phyloP scores from a whole-genome alignment of 2,329 filamentous ascomycete genomes.

The Diaporthe destruens region DNA sequence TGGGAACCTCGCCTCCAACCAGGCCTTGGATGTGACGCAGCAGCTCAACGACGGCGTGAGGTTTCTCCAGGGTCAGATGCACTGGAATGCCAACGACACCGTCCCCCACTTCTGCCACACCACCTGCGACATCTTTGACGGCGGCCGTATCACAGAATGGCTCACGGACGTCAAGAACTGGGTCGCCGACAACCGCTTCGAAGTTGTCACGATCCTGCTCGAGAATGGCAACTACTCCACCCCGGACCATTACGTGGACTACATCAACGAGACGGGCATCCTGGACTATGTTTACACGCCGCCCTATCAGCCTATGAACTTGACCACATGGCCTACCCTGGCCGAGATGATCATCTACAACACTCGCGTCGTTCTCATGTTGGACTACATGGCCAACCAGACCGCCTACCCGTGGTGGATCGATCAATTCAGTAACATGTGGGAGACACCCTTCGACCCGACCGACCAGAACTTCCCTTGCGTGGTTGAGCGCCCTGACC shows the following conservation, averaged over 20 bases:
- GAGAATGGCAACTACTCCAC: slow-evolving; percentile 84
- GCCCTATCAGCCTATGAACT: slow-evolving; percentile 73
- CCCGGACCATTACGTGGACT: slow-evolving; percentile 72
- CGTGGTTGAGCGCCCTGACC: slow-evolving; percentile 80
- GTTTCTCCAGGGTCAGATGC: slow-evolving; percentile 73
- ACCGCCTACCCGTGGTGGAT: slow-evolving; percentile 83
- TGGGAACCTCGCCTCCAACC: slow-evolving; percentile 82
- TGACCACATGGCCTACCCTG: slow-evolving; percentile 87
- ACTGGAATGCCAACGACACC: slow-evolving; percentile 64
- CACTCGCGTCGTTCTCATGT: slow-evolving; percentile 82
- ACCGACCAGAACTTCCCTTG: slow-evolving; percentile 77
- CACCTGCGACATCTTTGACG: slow-evolving; percentile 84
- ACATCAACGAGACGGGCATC: slow-evolving; percentile 79
- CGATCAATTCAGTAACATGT: slow-evolving; percentile 89
- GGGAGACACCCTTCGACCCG: slow-evolving; percentile 91
- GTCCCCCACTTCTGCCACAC: slow-evolving; percentile 85
- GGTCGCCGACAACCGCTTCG: slow-evolving; percentile 83
- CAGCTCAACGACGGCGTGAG: slow-evolving; percentile 85
- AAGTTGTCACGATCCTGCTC: slow-evolving; percentile 88
- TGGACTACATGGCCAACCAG: slow-evolving; percentile 89
- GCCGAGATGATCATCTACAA: slow-evolving; percentile 78
- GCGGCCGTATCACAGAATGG: slow-evolving; percentile 81
- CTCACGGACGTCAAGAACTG: slow-evolving; percentile 77
- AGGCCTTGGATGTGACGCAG: slow-evolving; percentile 73
- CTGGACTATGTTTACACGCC: slow-evolving; percentile 80